Conservation (phyloP, 2,329 filamentous ascomycete genomes). For the Fusarium veterinarium region DNA sequence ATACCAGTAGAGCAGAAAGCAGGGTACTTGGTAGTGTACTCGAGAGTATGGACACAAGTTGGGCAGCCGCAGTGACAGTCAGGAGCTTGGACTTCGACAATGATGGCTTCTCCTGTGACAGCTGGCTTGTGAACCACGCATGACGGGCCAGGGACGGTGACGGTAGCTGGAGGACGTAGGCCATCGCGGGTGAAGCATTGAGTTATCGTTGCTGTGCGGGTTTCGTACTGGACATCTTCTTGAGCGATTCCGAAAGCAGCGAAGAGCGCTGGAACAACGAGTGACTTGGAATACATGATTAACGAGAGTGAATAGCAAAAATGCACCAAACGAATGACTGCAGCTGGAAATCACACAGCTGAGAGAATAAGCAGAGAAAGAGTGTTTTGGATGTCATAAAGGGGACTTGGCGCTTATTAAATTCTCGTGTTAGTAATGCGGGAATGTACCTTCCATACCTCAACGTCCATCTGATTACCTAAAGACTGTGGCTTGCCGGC, state of each 20-base stretch:
- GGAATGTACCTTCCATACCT: not conserved
- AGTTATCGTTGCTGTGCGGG: constrained; percentile 25
- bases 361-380: too few relatives aligned
- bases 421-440: not conserved
- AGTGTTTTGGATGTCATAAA: not conserved
- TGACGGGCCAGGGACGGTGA: not conserved
- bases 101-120: constrained; percentile 20
- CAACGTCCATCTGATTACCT: not conserved
- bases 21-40: constrained; percentile 16
- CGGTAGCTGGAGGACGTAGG: not conserved
- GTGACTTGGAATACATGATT: constrained; percentile 4
- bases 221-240: constrained; percentile 9
- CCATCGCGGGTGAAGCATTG: constrained; percentile 16
- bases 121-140: constrained; percentile 10
- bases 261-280: constrained; percentile 7
- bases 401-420: not conserved
- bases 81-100: constrained; percentile 25
- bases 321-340: constrained; percentile 5
- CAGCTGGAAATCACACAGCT: not conserved
- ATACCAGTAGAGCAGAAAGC: constrained; percentile 24
- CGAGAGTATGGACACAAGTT: constrained; percentile 25
- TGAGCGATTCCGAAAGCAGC: not conserved
- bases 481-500: not conserved
- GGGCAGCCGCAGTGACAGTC: constrained; percentile 30
- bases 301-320: not conserved